These are phyloP conservation scores for Phycomyces nitens DNA, from an alignment of 192 early-diverging fungal species.

Conservation along the genomic window DNA sequence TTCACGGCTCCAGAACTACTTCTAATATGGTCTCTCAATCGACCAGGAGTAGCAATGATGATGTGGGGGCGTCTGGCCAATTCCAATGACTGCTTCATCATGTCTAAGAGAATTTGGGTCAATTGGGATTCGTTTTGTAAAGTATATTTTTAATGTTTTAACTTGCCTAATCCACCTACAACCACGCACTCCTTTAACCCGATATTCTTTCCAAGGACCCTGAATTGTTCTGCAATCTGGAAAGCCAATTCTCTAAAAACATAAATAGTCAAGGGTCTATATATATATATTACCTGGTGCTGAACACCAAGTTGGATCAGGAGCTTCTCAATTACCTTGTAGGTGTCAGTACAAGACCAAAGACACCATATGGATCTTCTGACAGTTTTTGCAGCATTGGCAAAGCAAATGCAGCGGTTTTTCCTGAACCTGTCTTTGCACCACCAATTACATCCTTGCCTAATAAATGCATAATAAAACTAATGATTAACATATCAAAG, in stretches of 20 bases:
- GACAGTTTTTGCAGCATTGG: conserved; percentile 94
- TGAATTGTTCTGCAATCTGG: conserved; percentile 98
- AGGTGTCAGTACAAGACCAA: conserved; percentile 93
- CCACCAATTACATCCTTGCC: conserved; percentile 87
- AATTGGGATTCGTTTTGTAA: neutral
- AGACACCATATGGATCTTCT: conserved; percentile 95
- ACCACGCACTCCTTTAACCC: conserved; percentile 80
- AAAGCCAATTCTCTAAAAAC: conserved; percentile 85
- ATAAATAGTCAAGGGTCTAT: too few species aligned
- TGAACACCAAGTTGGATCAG: too few species aligned
- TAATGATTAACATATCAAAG: too few species aligned
- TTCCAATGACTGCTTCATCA: conserved; percentile 92
- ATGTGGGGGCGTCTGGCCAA: conserved; percentile 83
- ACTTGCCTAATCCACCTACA: conserved; percentile 83
- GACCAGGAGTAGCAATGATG: conserved; percentile 92
- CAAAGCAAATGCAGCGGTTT: conserved; percentile 97
- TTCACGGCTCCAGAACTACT: conserved; percentile 70
- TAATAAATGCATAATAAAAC: conserved; percentile 11
- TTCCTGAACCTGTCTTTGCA: conserved; percentile 95
- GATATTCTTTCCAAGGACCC: conserved; percentile 84
- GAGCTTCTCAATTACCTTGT: conserved; percentile 63
- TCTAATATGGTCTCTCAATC: conserved; percentile 90
- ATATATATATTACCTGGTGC: too few species aligned
- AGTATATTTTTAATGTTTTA: neutral
- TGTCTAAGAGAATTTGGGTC: conserved; percentile 49